These are phyloP conservation scores for Exophiala mesophila DNA, from an alignment of 2,329 filamentous ascomycete species.

Conservation along the genomic window DNA sequence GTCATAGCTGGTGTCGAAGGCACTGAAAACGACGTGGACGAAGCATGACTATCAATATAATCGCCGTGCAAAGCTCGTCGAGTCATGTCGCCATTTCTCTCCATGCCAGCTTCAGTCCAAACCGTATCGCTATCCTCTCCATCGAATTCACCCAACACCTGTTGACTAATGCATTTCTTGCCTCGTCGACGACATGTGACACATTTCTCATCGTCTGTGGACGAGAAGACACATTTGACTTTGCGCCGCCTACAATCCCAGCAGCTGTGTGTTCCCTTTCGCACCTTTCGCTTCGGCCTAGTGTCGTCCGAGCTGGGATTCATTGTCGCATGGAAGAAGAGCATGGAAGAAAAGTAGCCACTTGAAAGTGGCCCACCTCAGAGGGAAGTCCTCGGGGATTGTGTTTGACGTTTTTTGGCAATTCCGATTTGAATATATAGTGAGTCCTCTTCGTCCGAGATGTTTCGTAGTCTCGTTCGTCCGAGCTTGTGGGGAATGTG, in stretches of 20 bases:
- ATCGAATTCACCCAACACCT: conserved; percentile 12
- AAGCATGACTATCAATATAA: background rate
- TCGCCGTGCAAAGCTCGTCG: background rate
- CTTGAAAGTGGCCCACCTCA: background rate
- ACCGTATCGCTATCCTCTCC: background rate
- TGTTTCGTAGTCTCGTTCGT: background rate
- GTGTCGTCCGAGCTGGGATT: background rate
- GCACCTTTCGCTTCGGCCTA: conserved; percentile 38
- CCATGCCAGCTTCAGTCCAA: background rate
- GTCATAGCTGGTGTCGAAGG: background rate
- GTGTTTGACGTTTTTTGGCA: background rate
- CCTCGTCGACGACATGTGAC: conserved; percentile 44
- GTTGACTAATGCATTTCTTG: conserved; percentile 29
- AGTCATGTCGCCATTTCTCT: background rate
- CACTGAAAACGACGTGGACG: background rate
- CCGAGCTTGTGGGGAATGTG: background rate
- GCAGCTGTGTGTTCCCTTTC: conserved; percentile 55
- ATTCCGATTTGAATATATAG: background rate
- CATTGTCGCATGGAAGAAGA: background rate
- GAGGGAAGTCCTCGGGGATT: background rate
- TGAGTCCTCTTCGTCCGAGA: background rate
- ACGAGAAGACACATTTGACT: conserved; percentile 45
- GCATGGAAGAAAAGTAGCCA: no score
- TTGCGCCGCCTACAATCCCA: conserved; percentile 58
- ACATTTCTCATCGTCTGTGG: conserved; percentile 39